Percentiles rank a stretch among this genome's conserved stretches.
These are phyloP conservation scores for Trichoderma arundinaceum DNA, from an alignment of 2,329 filamentous ascomycete genomes.

Conservation along the genomic window DNA sequence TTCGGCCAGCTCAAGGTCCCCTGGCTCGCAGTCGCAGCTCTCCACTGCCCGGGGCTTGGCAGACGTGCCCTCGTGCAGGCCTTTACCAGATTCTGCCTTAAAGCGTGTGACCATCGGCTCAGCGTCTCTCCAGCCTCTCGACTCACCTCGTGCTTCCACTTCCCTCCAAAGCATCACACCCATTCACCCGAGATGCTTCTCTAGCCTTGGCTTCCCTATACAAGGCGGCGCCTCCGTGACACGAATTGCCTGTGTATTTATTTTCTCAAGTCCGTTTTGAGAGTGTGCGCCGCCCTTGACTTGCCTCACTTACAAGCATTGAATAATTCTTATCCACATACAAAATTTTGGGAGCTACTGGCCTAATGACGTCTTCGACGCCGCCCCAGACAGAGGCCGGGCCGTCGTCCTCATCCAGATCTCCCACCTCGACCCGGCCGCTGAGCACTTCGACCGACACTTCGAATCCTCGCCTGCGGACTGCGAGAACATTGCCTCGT, in stretches of 20 bases:
- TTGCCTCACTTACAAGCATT: constrained; percentile 1
- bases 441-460: constrained; percentile 32
- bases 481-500: constrained; percentile 43
- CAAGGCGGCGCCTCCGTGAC: constrained; percentile 10
- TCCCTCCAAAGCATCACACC: constrained; percentile 11
- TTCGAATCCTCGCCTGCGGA: constrained; percentile 36
- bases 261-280: neutral
- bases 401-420: constrained; percentile 31
- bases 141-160: constrained; percentile 25
- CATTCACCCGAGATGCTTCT: constrained; percentile 6
- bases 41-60: constrained; percentile 19
- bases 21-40: neutral
- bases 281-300: neutral
- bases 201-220: constrained; percentile 9
- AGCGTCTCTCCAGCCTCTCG: constrained; percentile 26
- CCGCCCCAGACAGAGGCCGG: constrained; percentile 30
- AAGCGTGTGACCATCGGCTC: constrained; percentile 29
- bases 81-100: constrained; percentile 17
- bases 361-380: constrained; percentile 32
- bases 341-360: neutral
- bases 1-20: constrained; percentile 1
- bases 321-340: neutral
- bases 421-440: constrained; percentile 29
- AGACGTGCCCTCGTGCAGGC: constrained; percentile 11
- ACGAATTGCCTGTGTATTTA: neutral